Base-by-base conservation (phyloP, 1,284 basidiomycete species). In the Rhodotorula glutinis region DNA sequence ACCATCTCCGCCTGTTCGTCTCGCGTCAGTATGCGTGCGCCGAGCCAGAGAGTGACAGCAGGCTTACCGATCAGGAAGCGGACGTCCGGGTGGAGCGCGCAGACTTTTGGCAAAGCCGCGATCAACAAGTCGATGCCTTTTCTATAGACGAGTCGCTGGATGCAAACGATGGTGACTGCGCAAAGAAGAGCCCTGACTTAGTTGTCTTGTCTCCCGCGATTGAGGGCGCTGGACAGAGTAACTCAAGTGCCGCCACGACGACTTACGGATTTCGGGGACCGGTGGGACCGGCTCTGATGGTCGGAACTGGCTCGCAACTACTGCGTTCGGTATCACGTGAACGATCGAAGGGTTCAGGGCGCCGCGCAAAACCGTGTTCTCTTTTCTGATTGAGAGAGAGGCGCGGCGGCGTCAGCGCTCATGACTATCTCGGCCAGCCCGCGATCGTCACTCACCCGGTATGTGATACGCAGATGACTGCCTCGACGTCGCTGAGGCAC, bases 51-150 rank as follows among this genome's bases (percentile, higher is more conserved):
- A 4, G 43, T 10, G 17, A 21, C 43, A 44, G n/a, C 25, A 51
- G 55, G 76, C 85, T 55, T 63, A 89, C 91, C 94, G 46, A 99
- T 85, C 27, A 98, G 79, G 76, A 98, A 97, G 43, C 86, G 85
- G 33, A 98, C 88, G 63, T 92, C 85, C 0, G 91, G 88, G 77
- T 92, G 93, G 1, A 84, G 80, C 1, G 84, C 83, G 76, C 96
- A 98, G 63, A 99, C 89, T 33, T 87, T 85, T 0, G 95, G 96
- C 0, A 93, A 91, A 0, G 91, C 89, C 0, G 91, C 91, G 1
- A 98, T 89, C 23, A 99, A 85, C 5, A 99, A 84, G 77, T 98
- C 96, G 66, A 98, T 89, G 2, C 96, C 96, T 81, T 98, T 99
- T 53, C 96, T 86, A 76, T 98, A 98, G 0, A 91, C 92, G 40